Conservation (phyloP, 371 early-diverging fungal species). For the Zopfochytrium polystomum region DNA sequence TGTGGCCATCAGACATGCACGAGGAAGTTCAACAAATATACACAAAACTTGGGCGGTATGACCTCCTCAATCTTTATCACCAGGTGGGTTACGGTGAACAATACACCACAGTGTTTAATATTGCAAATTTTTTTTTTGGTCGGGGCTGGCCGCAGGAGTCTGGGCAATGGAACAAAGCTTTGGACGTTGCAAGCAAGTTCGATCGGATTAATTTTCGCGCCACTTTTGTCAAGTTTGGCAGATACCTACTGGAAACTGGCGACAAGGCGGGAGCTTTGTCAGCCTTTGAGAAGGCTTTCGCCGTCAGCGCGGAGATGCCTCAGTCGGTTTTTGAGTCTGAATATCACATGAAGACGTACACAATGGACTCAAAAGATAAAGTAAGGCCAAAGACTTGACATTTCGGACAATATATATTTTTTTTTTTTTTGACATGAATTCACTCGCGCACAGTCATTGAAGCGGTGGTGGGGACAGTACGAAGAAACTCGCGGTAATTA, state of each 20-base stretch:
- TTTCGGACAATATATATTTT: neutral
- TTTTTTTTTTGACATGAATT: neutral
- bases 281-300: constrained; percentile 46
- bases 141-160: constrained; percentile 14
- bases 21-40: constrained; percentile 38
- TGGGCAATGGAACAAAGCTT: constrained; percentile 47
- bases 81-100: constrained; percentile 25
- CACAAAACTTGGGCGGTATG: constrained; percentile 24
- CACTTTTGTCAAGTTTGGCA: constrained; percentile 46
- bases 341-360: constrained; percentile 39
- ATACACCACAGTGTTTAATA: neutral
- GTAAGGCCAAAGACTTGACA: constrained; percentile 7
- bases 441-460: constrained; percentile 21
- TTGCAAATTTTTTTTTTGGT: neutral
- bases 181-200: constrained; percentile 36
- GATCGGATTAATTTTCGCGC: constrained; percentile 43
- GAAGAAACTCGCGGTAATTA: constrained; percentile 41
- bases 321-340: constrained; percentile 27
- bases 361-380: constrained; percentile 28
- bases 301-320: constrained; percentile 37
- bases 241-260: constrained; percentile 40
- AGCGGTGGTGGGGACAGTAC: constrained; percentile 53
- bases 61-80: constrained; percentile 32
- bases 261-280: constrained; percentile 46
- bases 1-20: constrained; percentile 27